Evolutionary conservation across 164 flowering plant genomes (phyloP), one percentile per base, ranked within the genome.

Genomic region (Magnolia changhungtana): DNA sequence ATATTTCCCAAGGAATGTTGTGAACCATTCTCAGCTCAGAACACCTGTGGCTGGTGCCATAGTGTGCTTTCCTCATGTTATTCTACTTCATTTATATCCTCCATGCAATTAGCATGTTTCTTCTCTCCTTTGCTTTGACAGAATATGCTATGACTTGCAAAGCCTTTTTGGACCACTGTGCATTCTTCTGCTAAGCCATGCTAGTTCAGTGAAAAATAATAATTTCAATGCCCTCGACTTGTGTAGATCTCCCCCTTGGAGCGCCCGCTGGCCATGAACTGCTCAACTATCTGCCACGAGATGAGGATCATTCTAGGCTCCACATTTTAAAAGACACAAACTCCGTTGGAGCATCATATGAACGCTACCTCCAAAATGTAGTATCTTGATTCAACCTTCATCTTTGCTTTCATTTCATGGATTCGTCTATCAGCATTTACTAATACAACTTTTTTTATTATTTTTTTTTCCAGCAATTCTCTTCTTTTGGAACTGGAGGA

Each of bases 311-410:
- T 20, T 81, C 76, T 63, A 87, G 82, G 19, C 79, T 78, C 63
- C 81, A 63, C 23, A 19, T 73, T 63, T 72, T 85, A 19, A 86
- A 83, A 78, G 94, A 92, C 76, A 83, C 90, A 74, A 73, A 86
- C 74, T 69, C 89, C 0, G 77, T 89, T 74, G 91, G 88, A 58
- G 89, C 94, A 50, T 92, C 91, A 19, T 92, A 92, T 84, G 96
- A 89, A 58, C 91, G 85, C 21, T 90, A 88, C 76, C 90, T 90
- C 58, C 94, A 86, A 78, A 86, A 64, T 71, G 75, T 80, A 84
- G 92, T 87, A 83, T 72, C 23, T 7, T 76, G 24, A 69, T 7
- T 45, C 71, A 63, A 10, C 23, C 51, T 20, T 14, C 37, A 6
- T 14, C 59, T 18, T 13, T 69, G 50, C 65, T 74, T 74, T 21